Base-by-base conservation (phyloP, 2,329 filamentous ascomycete genomes). In the Drechslerella coelobrocha region DNA sequence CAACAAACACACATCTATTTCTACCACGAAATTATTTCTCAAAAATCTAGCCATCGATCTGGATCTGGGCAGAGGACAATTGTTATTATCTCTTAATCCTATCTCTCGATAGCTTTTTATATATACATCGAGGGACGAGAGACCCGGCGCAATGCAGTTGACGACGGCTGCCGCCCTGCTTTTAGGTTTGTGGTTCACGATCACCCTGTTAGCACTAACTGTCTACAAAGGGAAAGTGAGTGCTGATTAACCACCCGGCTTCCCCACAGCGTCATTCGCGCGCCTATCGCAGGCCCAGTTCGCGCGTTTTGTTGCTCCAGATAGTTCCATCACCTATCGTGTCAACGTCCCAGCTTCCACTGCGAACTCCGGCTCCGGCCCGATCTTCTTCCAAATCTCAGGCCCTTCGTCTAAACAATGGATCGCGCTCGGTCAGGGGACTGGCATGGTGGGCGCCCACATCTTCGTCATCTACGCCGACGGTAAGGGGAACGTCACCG, bases 391-490 rank as follows among this genome's bases (percentile, higher is more conserved):
- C 26, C 65, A 69, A 57, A 50, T 69, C n/a, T 34, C 45, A 7
- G 65, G 57, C 9, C 65, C 65, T 3, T 41, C 56, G 1, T 29
- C 34, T 5, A 69, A 69, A 48, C 26, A 29, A 66, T 82, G 81
- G 81, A 78, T 81, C 12, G 80, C 77, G 2, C 76, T 81, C 9
- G 81, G 81, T 0, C 78, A 81, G 63, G 81, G 81, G 9, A 74
- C 72, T 24, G 73, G 76, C 56, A 82, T 82, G 81, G 75, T 75
- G 63, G 76, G 79, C 41, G 77, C 78, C 12, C 74, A 82, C 68
- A 82, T 82, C 77, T 77, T 82, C 27, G 75, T 82, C 37, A 77
- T 81, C 62, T 82, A 82, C 75, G 76, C 79, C 2, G 76, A 77
- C 26, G 73, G 74, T 3, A 68, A 76, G 6, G 78, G 78, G n/a